Conservation (phyloP, 2,329 filamentous ascomycete genomes). For the Pseudogymnoascus sp. region DNA sequence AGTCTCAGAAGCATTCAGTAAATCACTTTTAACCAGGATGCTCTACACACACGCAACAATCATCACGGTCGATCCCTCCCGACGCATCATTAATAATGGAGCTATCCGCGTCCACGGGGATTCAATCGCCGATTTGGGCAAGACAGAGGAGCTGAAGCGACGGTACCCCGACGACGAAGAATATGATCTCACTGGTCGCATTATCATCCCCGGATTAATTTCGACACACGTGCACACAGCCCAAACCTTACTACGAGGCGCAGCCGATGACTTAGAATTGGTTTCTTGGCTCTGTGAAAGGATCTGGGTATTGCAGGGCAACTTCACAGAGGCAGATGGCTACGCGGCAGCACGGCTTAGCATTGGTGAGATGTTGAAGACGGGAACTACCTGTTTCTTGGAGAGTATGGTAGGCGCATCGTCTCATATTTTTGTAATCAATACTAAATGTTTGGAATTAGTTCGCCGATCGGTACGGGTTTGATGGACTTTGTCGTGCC, state of each 20-base stretch:
- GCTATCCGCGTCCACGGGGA: slow-evolving; percentile 33
- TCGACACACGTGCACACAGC: slow-evolving; percentile 43
- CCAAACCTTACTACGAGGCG: slow-evolving; percentile 36
- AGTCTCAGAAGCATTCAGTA: background rate
- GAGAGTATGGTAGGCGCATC: slow-evolving; percentile 38
- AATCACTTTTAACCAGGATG: slow-evolving; percentile 20
- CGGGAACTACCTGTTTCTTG: slow-evolving; percentile 42
- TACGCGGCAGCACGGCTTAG: slow-evolving; percentile 39
- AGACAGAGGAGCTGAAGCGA: slow-evolving; percentile 26
- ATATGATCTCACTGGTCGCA: slow-evolving; percentile 32
- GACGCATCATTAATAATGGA: slow-evolving; percentile 39
- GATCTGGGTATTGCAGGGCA: slow-evolving; percentile 40
- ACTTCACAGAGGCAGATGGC: slow-evolving; percentile 37
- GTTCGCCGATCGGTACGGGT: slow-evolving; percentile 39
- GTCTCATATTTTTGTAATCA: slow-evolving; percentile 10
- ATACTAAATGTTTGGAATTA: slow-evolving; percentile 13
- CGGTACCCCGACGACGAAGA: slow-evolving; percentile 27
- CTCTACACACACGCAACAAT: slow-evolving; percentile 42
- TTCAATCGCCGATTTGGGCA: slow-evolving; percentile 36
- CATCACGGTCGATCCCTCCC: slow-evolving; percentile 39
- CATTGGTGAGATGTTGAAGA: slow-evolving; percentile 42
- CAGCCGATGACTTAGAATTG: slow-evolving; percentile 40
- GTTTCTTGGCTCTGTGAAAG: slow-evolving; percentile 43
- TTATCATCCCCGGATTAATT: slow-evolving; percentile 41
- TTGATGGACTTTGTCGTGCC: slow-evolving; percentile 35